These are phyloP conservation scores for Candida insectalens DNA, from an alignment of 805 yeast species.

Conservation along the genomic window DNA sequence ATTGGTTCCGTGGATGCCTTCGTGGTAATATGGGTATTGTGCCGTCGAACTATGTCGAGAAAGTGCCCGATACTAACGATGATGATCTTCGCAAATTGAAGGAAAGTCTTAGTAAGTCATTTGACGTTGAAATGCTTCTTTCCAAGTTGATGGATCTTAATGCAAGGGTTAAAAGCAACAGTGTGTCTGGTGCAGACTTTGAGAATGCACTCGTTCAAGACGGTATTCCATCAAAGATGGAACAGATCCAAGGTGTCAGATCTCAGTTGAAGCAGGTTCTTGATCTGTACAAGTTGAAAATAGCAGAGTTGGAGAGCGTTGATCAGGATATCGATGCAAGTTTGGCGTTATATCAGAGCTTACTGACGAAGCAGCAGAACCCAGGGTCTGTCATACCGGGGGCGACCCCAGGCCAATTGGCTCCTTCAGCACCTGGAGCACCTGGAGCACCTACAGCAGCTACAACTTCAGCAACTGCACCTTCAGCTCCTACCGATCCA, in stretches of 20 bases:
- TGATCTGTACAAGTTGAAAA: conserved; percentile 67
- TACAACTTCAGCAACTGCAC: conserved; percentile 3
- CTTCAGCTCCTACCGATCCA: too few species aligned
- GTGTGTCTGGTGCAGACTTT: conserved; percentile 24
- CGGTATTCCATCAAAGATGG: conserved; percentile 60
- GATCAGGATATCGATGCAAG: conserved; percentile 66
- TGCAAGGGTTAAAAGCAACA: conserved; percentile 25
- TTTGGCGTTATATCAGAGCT: conserved; percentile 54
- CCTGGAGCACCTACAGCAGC: not conserved
- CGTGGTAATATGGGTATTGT: conserved; percentile 79
- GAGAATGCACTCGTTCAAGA: conserved; percentile 40
- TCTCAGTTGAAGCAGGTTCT: conserved; percentile 66
- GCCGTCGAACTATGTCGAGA: conserved; percentile 86
- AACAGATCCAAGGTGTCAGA: conserved; percentile 61
- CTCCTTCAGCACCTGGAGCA: too few species aligned
- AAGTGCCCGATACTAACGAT: conserved; percentile 55
- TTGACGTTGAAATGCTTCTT: conserved; percentile 60
- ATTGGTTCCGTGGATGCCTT: conserved; percentile 92
- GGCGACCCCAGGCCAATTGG: conserved; percentile 1
- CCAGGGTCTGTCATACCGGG: too few species aligned
- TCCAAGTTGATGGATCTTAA: conserved; percentile 35
- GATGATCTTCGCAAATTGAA: conserved; percentile 45
- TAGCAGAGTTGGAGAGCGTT: conserved; percentile 67
- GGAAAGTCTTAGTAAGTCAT: conserved; percentile 40
- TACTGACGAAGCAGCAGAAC: conserved; percentile 17